These are phyloP conservation scores for Kockiozyma suomiensis DNA, from an alignment of 805 yeast genomes.

Conservation along the genomic window DNA sequence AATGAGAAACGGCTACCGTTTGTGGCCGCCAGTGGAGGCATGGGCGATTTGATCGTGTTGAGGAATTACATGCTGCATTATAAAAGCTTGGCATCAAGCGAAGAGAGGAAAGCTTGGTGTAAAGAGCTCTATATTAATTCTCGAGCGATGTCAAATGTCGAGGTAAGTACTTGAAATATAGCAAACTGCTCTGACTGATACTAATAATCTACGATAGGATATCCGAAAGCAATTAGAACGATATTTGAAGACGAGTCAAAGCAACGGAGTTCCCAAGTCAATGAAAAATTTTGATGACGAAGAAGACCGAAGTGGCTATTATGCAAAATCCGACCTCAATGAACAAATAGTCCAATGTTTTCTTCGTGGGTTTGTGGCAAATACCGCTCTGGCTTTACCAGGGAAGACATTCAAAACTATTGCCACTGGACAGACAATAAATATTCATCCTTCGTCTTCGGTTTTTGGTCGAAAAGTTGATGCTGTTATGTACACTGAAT, in stretches of 20 bases:
- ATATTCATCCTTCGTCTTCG: conserved; percentile 33
- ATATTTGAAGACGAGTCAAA: conserved; percentile 26
- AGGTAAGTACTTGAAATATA: conserved; percentile 7
- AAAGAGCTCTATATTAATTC: conserved; percentile 70
- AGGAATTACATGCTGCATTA: conserved; percentile 73
- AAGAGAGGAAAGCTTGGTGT: conserved; percentile 81
- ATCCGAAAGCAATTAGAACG: conserved; percentile 73
- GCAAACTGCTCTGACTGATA: neutral
- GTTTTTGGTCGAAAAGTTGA: conserved; percentile 80
- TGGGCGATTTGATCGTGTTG: conserved; percentile 81
- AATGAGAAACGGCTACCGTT: conserved; percentile 70
- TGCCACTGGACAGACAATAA: conserved; percentile 64
- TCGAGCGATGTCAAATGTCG: conserved; percentile 75
- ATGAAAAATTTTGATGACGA: conserved; percentile 25
- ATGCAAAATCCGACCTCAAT: conserved; percentile 22
- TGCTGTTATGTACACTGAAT: conserved; percentile 92
- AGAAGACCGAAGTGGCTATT: conserved; percentile 41
- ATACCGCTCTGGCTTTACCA: conserved; percentile 92
- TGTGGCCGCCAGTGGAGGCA: conserved; percentile 69
- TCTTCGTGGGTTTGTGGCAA: conserved; percentile 77
- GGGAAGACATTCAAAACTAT: conserved; percentile 90
- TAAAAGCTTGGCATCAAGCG: conserved; percentile 47
- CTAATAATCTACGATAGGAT: conserved; percentile 47
- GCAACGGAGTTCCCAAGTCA: neutral
- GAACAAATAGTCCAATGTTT: conserved; percentile 73